Conservation (phyloP, 805 yeast genomes). For the Metschnikowia sp. region DNA sequence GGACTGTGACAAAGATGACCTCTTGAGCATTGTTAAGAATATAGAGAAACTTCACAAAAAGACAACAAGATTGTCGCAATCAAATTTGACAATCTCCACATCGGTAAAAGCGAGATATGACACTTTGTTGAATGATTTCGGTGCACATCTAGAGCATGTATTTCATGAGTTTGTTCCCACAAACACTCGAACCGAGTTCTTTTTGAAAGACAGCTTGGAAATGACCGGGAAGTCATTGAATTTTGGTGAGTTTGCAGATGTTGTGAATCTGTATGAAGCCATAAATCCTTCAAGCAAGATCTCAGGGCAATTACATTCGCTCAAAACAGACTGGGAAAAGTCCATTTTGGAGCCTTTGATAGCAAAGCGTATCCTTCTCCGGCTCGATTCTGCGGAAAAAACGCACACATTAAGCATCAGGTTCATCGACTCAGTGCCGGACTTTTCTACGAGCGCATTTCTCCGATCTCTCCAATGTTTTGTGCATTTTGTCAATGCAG, state of each 20-base stretch:
- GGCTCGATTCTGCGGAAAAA: slow-evolving; percentile 4
- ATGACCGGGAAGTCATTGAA: neutral
- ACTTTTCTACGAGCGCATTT: slow-evolving; percentile 8
- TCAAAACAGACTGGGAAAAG: slow-evolving; percentile 12
- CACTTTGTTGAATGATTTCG: neutral
- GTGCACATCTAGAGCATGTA: slow-evolving; percentile 2
- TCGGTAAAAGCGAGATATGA: slow-evolving; percentile 6
- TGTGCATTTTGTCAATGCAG: slow-evolving; percentile 28
- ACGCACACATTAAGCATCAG: neutral
- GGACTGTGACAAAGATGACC: slow-evolving; percentile 17
- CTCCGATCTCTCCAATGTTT: slow-evolving; percentile 26
- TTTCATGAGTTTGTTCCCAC: slow-evolving; percentile 9
- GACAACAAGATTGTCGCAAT: slow-evolving; percentile 13
- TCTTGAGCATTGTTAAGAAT: slow-evolving; percentile 18
- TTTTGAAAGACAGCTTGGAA: neutral
- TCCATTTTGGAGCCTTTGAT: slow-evolving; percentile 14
- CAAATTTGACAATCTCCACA: slow-evolving; percentile 7
- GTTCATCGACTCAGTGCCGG: neutral
- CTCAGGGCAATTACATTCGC: slow-evolving; percentile 2
- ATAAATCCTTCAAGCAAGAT: slow-evolving; percentile 11
- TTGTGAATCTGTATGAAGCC: slow-evolving; percentile 6
- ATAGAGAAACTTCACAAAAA: slow-evolving; percentile 19
- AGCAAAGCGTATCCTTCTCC: slow-evolving; percentile 3
- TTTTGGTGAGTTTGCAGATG: slow-evolving; percentile 1
- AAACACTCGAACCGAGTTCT: neutral